Conservation (phyloP, 2,329 filamentous ascomycete species). For the Aspergillus versicolor region DNA sequence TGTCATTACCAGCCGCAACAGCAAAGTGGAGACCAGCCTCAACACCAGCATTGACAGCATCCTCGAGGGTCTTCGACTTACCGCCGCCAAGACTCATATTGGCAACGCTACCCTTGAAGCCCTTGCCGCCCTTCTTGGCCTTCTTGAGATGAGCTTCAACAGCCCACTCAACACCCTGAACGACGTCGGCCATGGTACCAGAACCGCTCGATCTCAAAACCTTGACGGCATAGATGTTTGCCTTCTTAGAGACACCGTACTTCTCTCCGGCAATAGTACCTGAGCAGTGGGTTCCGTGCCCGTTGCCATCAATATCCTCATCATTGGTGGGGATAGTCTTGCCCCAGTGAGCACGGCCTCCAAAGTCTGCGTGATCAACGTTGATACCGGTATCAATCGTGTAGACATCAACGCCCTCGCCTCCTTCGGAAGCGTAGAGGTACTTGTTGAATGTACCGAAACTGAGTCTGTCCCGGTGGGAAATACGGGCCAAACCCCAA, state of each 20-base stretch:
- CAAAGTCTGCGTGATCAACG: conserved; percentile 90
- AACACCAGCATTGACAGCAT: conserved; percentile 91
- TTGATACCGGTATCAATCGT: conserved; percentile 98
- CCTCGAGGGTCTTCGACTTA: conserved; percentile 89
- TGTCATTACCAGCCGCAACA: conserved; percentile 97
- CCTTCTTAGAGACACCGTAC: conserved; percentile 99
- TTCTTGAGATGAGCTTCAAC: conserved; percentile 75
- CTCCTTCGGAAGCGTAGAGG: conserved; percentile 82
- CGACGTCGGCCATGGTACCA: conserved; percentile 97
- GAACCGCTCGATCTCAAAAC: conserved; percentile 96
- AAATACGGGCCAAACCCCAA: conserved; percentile 99
- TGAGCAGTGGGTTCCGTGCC: conserved; percentile 98
- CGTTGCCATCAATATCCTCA: conserved; percentile 89
- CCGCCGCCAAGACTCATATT: conserved; percentile 99
- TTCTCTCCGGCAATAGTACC: conserved; percentile 97
- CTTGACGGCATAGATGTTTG: conserved; percentile 95
- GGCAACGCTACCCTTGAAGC: conserved; percentile 97
- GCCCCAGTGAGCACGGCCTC: conserved; percentile 92
- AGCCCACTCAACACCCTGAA: conserved; percentile 96
- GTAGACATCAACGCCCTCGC: conserved; percentile 97
- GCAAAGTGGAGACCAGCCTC: conserved; percentile 93
- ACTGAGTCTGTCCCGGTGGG: conserved; percentile 80
- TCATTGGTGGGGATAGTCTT: conserved; percentile 90
- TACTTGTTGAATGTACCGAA: conserved; percentile 99
- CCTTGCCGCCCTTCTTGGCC: conserved; percentile 75